Evolutionary conservation across 2,329 filamentous ascomycete genomes (phyloP).

Genomic region (Lecanicillium sp.): DNA sequence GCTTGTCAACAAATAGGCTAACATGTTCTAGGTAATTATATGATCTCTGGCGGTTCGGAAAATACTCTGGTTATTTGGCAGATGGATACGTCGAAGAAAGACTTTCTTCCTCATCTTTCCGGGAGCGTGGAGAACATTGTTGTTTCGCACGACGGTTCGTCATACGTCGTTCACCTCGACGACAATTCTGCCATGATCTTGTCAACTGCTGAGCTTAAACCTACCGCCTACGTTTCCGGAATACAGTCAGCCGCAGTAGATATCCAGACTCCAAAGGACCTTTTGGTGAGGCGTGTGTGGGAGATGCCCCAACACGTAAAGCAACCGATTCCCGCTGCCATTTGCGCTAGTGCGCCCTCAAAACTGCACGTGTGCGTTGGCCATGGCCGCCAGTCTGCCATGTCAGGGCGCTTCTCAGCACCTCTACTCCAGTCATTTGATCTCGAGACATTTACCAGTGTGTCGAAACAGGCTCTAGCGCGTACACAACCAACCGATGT

Average conservation of each 20-base stretch:
- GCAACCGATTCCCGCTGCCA: conserved; percentile 47
- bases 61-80: conserved; percentile 90
- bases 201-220: conserved; percentile 81
- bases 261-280: conserved; percentile 40
- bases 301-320: conserved; percentile 33
- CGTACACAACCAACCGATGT: conserved; percentile 79
- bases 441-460: conserved; percentile 65
- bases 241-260: conserved; percentile 59
- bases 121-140: conserved; percentile 78
- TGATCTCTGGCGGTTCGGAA: conserved; percentile 88
- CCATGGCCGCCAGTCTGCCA: conserved; percentile 47
- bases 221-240: conserved; percentile 75
- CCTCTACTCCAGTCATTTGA: conserved; percentile 77
- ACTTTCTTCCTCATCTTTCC: conserved; percentile 83
- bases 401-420: conserved; percentile 43
- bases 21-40: conserved; percentile 63
- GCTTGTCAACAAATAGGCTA: conserved; percentile 14
- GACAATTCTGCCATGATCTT: conserved; percentile 90
- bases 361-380: conserved; percentile 62
- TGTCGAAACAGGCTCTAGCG: conserved; percentile 81
- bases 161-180: conserved; percentile 76
- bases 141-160: conserved; percentile 69
- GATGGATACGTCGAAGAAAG: conserved; percentile 72
- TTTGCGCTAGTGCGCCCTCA: conserved; percentile 55
- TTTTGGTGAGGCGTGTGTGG: conserved; percentile 44